phyloP scores from a whole-genome alignment of 352 stramenopile genomes.

The Phytophthora ramorum region DNA sequence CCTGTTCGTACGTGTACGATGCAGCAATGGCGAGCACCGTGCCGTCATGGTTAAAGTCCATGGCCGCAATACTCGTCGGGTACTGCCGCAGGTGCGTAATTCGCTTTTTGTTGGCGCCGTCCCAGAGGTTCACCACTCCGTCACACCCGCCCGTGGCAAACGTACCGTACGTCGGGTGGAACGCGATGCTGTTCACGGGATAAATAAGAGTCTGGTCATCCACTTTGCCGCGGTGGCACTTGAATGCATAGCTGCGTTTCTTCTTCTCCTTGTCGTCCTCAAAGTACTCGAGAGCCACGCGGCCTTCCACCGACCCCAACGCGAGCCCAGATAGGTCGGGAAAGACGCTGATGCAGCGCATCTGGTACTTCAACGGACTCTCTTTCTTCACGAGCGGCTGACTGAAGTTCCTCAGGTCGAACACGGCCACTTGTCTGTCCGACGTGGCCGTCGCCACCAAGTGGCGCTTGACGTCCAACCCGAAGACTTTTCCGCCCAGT shows the following conservation, averaged over 20 bases:
- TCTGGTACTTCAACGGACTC: slow-evolving; percentile 92
- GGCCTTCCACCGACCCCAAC: slow-evolving; percentile 95
- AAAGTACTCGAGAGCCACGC: slow-evolving; percentile 97
- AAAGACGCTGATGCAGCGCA: slow-evolving; percentile 87
- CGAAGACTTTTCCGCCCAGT: slow-evolving; percentile 70
- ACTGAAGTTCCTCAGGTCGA: slow-evolving; percentile 84
- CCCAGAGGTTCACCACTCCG: slow-evolving; percentile 93
- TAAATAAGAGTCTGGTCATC: slow-evolving; percentile 90
- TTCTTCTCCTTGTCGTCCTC: slow-evolving; percentile 52
- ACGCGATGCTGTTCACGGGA: slow-evolving; percentile 96
- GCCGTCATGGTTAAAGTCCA: slow-evolving; percentile 96
- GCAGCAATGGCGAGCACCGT: slow-evolving; percentile 93
- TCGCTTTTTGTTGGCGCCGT: slow-evolving; percentile 96
- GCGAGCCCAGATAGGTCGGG: slow-evolving; percentile 85
- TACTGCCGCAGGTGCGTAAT: slow-evolving; percentile 86
- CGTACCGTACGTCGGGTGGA: slow-evolving; percentile 94
- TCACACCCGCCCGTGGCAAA: slow-evolving; percentile 97
- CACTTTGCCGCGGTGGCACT: slow-evolving; percentile 95
- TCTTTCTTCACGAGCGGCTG: slow-evolving; percentile 72
- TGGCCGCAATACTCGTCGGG: slow-evolving; percentile 88
- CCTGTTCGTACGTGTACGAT: slow-evolving; percentile 98
- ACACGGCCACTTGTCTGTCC: slow-evolving; percentile 65
- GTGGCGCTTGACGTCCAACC: slow-evolving; percentile 66
- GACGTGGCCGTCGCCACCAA: slow-evolving; percentile 68
- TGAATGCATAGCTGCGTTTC: slow-evolving; percentile 96